These are phyloP conservation scores for Aspergillus haitiensis DNA, from an alignment of 495 filamentous ascomycete species.

Conservation along the genomic window DNA sequence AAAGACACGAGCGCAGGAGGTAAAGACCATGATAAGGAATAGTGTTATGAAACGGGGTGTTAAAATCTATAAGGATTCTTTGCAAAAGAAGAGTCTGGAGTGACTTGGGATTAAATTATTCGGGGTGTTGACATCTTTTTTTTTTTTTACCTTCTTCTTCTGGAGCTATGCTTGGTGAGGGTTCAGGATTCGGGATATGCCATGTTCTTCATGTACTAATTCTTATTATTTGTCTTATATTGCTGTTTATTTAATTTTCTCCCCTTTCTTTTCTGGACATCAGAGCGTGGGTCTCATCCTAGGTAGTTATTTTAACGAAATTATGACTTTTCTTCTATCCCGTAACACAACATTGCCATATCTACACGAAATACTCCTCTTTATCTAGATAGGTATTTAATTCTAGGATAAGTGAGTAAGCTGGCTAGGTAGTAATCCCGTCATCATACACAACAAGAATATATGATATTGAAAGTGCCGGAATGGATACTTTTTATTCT, in stretches of 20 bases:
- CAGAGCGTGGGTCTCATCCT: too few relatives aligned
- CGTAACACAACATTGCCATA: background rate
- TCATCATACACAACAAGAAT: background rate
- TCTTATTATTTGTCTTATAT: background rate
- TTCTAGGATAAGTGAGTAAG: too few relatives aligned
- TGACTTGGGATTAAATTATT: too few relatives aligned
- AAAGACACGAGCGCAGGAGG: conserved; percentile 4
- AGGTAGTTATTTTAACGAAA: conserved; percentile 3
- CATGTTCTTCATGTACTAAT: too few relatives aligned
- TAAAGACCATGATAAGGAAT: conserved; percentile 10
- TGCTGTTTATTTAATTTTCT: background rate
- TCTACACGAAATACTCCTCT: background rate
- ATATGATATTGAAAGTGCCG: background rate
- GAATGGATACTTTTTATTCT: too few relatives aligned
- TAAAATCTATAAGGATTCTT: background rate
- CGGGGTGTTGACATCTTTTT: background rate
- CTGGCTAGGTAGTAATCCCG: background rate
- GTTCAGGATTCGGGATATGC: too few relatives aligned
- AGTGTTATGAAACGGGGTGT: background rate
- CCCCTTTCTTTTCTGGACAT: too few relatives aligned
- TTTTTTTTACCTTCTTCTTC: conserved; percentile 5
- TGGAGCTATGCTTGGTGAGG: too few relatives aligned
- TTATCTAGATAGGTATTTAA: too few relatives aligned
- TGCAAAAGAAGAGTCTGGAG: background rate
- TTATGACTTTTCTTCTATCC: background rate